These are phyloP conservation scores for Cystobasidiopsis lactophilus DNA, from an alignment of 768 basidiomycete genomes.

Conservation along the genomic window DNA sequence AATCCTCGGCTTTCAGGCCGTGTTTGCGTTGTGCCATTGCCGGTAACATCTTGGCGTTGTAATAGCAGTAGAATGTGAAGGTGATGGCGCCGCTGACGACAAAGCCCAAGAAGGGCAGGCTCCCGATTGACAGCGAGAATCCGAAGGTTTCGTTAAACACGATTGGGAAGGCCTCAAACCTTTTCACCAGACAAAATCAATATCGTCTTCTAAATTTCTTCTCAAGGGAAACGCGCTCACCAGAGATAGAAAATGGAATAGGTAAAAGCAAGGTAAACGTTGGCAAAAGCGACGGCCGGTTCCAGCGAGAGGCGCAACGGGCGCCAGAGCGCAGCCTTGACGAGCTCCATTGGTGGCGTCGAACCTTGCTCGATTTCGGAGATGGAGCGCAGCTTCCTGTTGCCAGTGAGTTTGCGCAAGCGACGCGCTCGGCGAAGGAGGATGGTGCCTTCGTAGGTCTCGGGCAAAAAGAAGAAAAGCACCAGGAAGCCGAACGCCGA, in stretches of 20 bases:
- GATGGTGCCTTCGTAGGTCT: conserved; percentile 24
- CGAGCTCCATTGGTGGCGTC: neutral
- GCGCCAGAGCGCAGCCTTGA: conserved; percentile 4
- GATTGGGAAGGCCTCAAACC: conserved; percentile 8
- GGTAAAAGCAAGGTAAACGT: conserved; percentile 9
- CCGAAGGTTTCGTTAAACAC: conserved; percentile 1
- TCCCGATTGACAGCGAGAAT: neutral
- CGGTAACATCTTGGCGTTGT: too few relatives aligned
- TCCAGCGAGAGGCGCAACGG: conserved; percentile 13
- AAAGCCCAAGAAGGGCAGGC: conserved; percentile 9
- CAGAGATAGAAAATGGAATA: conserved; percentile 8
- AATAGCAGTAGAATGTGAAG: conserved; percentile 1
- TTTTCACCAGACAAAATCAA: neutral
- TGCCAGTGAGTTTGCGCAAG: conserved; percentile 26
- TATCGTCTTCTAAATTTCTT: too few relatives aligned
- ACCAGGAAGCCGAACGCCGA: conserved; percentile 19
- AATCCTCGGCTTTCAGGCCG: too few relatives aligned
- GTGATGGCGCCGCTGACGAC: conserved; percentile 5
- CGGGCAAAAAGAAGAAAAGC: conserved; percentile 23
- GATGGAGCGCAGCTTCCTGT: conserved; percentile 19
- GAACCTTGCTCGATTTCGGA: conserved; percentile 19
- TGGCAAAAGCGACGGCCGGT: conserved; percentile 11
- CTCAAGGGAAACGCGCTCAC: too few relatives aligned
- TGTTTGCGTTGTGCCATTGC: too few relatives aligned
- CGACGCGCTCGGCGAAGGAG: conserved; percentile 25